Conservation (phyloP, 2,329 filamentous ascomycete genomes). For the Colletotrichum eremochloae region DNA sequence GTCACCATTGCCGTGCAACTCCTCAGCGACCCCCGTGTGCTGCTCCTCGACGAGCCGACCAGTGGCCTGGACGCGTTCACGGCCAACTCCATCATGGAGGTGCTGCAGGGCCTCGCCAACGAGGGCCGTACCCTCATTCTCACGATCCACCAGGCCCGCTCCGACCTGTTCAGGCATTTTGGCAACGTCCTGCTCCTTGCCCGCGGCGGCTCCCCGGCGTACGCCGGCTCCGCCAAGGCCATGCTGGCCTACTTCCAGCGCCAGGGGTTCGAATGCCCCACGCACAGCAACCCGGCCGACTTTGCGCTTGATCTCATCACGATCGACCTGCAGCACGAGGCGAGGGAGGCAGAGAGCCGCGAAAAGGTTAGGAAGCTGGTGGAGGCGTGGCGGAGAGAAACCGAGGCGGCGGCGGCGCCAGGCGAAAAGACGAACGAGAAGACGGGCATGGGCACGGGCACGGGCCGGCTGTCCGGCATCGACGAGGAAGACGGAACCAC, state of each 20-base stretch:
- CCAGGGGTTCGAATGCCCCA: slow-evolving; percentile 74
- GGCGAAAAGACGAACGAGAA: slow-evolving; percentile 28
- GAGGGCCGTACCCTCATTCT: slow-evolving; percentile 81
- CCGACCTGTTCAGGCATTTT: slow-evolving; percentile 79
- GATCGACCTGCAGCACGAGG: slow-evolving; percentile 77
- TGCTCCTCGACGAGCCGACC: slow-evolving; percentile 82
- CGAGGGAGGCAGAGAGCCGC: slow-evolving; percentile 72
- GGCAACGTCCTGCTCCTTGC: slow-evolving; percentile 79
- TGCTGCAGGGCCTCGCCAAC: slow-evolving; percentile 76
- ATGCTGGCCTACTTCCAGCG: slow-evolving; percentile 76
- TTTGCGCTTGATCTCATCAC: slow-evolving; percentile 84
- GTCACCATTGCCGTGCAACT: slow-evolving; percentile 85
- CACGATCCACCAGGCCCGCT: slow-evolving; percentile 84
- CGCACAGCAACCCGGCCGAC: slow-evolving; percentile 81
- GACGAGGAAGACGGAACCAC: slow-evolving; percentile 46
- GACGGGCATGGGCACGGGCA: slow-evolving; percentile 35
- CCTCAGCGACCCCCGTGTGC: slow-evolving; percentile 78
- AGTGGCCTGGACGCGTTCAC: slow-evolving; percentile 84
- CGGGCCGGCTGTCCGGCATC: slow-evolving; percentile 48
- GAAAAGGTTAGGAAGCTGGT: slow-evolving; percentile 73
- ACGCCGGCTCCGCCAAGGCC: slow-evolving; percentile 71
- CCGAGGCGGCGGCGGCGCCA: neutral
- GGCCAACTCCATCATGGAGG: slow-evolving; percentile 81
- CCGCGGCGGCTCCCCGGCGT: slow-evolving; percentile 76
- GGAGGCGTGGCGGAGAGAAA: slow-evolving; percentile 63